Conservation (phyloP, 2,329 filamentous ascomycete species). For the Aspergillus aculeatinus region DNA sequence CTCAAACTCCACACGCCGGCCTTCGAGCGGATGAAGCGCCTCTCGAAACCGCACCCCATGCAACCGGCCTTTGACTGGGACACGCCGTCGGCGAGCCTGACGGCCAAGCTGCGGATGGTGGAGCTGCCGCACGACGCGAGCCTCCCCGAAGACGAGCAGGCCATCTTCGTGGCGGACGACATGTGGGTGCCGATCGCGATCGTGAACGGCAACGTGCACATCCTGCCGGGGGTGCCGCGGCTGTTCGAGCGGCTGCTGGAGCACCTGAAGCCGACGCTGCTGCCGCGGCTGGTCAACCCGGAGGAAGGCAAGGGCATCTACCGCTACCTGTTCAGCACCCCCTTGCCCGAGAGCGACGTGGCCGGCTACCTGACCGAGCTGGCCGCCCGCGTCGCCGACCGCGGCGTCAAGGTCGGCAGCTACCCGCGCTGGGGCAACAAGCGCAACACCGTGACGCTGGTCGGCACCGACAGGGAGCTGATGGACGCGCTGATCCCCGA, state of each 20-base stretch:
- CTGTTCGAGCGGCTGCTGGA: slow-evolving; percentile 79
- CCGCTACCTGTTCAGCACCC: slow-evolving; percentile 81
- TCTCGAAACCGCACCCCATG: slow-evolving; percentile 70
- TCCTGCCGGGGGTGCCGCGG: slow-evolving; percentile 83
- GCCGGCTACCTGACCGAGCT: slow-evolving; percentile 80
- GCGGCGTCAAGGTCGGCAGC: slow-evolving; percentile 88
- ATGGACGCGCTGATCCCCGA: slow-evolving; percentile 77
- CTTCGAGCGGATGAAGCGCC: slow-evolving; percentile 76
- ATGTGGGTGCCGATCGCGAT: slow-evolving; percentile 89
- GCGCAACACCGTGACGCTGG: slow-evolving; percentile 85
- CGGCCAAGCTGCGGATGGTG: slow-evolving; percentile 87
- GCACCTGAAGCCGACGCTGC: slow-evolving; percentile 68
- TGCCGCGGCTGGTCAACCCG: slow-evolving; percentile 72
- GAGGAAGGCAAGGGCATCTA: slow-evolving; percentile 72
- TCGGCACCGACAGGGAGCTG: slow-evolving; percentile 70
- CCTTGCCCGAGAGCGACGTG: slow-evolving; percentile 79
- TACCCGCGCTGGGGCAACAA: slow-evolving; percentile 91
- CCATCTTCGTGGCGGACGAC: slow-evolving; percentile 74
- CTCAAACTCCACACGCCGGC: slow-evolving; percentile 75
- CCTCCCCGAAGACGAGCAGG: slow-evolving; percentile 66
- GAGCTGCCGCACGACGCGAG: slow-evolving; percentile 73
- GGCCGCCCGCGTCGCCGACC: slow-evolving; percentile 68
- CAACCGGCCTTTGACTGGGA: slow-evolving; percentile 83
- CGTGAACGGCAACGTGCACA: slow-evolving; percentile 90
- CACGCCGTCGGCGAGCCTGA: slow-evolving; percentile 71